A percentile compares a stretch with the other conserved stretches of the same genome.
These are phyloP conservation scores for Trifolium dubium DNA, from an alignment of 306 rosid species.

Conservation along the genomic window DNA sequence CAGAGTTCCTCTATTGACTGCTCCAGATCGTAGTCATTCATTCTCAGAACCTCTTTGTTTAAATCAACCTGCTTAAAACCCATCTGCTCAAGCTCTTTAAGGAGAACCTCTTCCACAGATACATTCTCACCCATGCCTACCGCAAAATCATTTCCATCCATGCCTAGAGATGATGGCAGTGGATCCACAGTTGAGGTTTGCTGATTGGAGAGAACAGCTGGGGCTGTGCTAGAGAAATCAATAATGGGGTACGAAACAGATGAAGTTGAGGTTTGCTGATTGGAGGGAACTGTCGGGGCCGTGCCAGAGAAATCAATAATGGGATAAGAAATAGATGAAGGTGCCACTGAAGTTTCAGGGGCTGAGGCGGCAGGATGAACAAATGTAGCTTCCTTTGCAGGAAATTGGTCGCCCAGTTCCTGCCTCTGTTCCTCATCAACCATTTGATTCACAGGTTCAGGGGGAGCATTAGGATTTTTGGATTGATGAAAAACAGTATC, in stretches of 20 bases:
- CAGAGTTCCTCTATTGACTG: slow-evolving; percentile 83
- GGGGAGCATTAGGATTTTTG: slow-evolving; percentile 26
- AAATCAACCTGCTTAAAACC: slow-evolving; percentile 76
- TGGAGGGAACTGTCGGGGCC: slow-evolving; percentile 34
- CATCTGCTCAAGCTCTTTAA: slow-evolving; percentile 82
- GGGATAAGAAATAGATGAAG: slow-evolving; percentile 56
- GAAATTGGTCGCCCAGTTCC: slow-evolving; percentile 47
- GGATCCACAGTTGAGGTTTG: slow-evolving; percentile 31
- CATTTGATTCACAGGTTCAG: slow-evolving; percentile 46
- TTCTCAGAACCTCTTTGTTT: slow-evolving; percentile 81
- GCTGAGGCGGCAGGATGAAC: slow-evolving; percentile 49
- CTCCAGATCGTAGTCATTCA: slow-evolving; percentile 71
- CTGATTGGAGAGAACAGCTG: slow-evolving; percentile 33
- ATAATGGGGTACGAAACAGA: slow-evolving; percentile 55
- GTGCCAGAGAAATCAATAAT: slow-evolving; percentile 46
- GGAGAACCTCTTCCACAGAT: slow-evolving; percentile 64
- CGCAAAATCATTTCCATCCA: slow-evolving; percentile 35
- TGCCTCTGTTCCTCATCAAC: slow-evolving; percentile 40
- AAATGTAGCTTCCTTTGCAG: slow-evolving; percentile 50
- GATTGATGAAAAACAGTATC: slow-evolving; percentile 47
- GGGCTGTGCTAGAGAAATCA: slow-evolving; percentile 44
- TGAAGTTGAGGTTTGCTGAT: slow-evolving; percentile 40
- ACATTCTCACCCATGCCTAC: slow-evolving; percentile 43
- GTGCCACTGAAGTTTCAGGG: slow-evolving; percentile 37
- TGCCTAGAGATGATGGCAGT: slow-evolving; percentile 43